Base-by-base conservation (phyloP, 768 basidiomycete genomes). In the Suillus luteus region DNA sequence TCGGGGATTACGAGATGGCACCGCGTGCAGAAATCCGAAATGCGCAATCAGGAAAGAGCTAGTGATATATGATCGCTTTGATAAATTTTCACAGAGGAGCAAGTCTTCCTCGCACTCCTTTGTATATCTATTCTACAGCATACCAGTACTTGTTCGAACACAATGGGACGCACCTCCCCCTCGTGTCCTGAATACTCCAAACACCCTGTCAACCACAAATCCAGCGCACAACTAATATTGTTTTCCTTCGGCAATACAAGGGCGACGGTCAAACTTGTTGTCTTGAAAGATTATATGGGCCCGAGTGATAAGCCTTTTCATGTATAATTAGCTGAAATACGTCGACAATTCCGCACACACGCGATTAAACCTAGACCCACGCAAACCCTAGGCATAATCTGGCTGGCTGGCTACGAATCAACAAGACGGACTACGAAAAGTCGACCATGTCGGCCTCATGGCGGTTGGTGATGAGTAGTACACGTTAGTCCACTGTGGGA, bases 1-100 rank as follows among this genome's bases (percentile, higher is more conserved):
- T 91, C 66, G 84, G 81, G 22, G 74, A 72, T 3, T 92, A 89
- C 64, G 87, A 90, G 73, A 81, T 77, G 62, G 73, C 74, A 1
- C 75, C 77, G 0, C 76, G 69, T 31, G 73, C 63, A 9, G 76
- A 78, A 64, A 69, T 68, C 40, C 68, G 76, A 40, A 71, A 71
- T 10, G 51, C 66, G 48, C 41, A 62, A 44, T 41, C 55, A 40
- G 62, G 43, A 52, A 60, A 54, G 15, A 58, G 40, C 17, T 8
- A 40, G 0, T 58, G 57, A 58, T 27, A n/a, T n/a, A 37, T 35
- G 40, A 11, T 27, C 3, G n/a, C 10, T 41, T 40, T 27, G 27
- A 27, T 41, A 9, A 58, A 27, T 19, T 58, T 27, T 5, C 38
- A 57, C n/a, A 24, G 22, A 27, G 15, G 15, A 41, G 24, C 40